Percentiles rank a stretch among this genome's conserved stretches.
Conservation (phyloP, 495 filamentous ascomycete genomes). For the Podospora fimiseda region DNA sequence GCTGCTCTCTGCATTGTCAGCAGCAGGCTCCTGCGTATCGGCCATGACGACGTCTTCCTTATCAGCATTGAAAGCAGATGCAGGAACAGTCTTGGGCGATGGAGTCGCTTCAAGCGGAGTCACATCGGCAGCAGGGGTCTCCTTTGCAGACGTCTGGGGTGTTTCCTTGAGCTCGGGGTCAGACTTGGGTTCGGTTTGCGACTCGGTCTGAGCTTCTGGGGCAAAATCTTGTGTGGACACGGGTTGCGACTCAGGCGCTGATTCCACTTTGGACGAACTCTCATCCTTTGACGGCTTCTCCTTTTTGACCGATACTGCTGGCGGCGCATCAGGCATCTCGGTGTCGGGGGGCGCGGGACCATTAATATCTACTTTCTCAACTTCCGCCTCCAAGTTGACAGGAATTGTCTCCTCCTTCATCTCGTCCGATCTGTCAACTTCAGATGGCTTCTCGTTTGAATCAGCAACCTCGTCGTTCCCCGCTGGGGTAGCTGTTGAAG, state of each 20-base stretch:
- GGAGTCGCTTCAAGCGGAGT: not conserved
- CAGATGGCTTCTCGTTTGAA: not conserved
- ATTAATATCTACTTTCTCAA: constrained; percentile 14
- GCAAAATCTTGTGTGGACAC: not conserved
- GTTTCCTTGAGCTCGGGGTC: not conserved
- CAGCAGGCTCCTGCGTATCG: not conserved
- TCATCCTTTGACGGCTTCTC: not conserved
- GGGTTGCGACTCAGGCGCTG: not conserved
- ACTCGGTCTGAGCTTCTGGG: not conserved
- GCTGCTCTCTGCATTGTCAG: not conserved
- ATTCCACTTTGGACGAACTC: no score
- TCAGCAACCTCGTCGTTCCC: constrained; percentile 1
- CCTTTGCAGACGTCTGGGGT: not conserved
- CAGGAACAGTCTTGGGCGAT: not conserved
- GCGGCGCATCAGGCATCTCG: constrained; percentile 31
- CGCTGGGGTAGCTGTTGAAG: constrained; percentile 18
- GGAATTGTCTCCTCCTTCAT: constrained; percentile 12
- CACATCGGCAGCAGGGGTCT: not conserved
- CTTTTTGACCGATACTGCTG: not conserved
- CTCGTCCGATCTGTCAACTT: not conserved
- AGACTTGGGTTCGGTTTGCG: not conserved
- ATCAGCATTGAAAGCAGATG: not conserved
- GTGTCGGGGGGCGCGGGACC: constrained; percentile 15
- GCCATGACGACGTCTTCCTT: not conserved
- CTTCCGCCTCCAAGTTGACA: constrained; percentile 7